Base-by-base conservation (phyloP, 2,329 filamentous ascomycete genomes). In the Lachnellula occidentalis region DNA sequence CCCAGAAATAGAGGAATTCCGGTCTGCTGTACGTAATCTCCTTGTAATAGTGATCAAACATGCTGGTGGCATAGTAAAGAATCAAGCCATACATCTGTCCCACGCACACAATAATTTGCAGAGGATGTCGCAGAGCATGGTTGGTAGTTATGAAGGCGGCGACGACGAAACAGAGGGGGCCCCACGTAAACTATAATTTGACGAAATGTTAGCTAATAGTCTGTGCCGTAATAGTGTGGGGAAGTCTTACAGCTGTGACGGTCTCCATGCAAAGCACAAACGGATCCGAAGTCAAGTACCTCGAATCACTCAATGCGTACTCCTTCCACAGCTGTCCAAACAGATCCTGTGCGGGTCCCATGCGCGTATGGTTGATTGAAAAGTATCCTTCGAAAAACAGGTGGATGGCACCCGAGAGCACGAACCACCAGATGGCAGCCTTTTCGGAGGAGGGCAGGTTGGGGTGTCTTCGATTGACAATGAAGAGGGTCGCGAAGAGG, bases 361-460 rank as follows among this genome's bases (percentile, higher is more conserved):
- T 74, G 55, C 66, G 56, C 50, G 65, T 56, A 43, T 71, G 71
- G 66, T 79, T 74, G 61, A 71, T 66, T 11, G 73, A 71, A 61
- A 77, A 80, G 68, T 80, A 79, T 24, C 78, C 67, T 59, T 63
- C 54, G 45, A 62, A 62, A 54, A 68, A 68, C 24, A 69, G 51
- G 53, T 69, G 67, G 31, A 69, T 67, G 17, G 57, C 54, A 31
- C 67, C 66, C 50, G 66, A 88, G 14, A 92, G 75, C 21, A 86
- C 78, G 69, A 92, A 92, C 89, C 89, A 92, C 71, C 90, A 71
- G 21, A 86, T 80, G 4, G 79, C 80, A 12, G 78, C 62, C 45
- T 82, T 75, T 60, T 90, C 87, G 24, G 68, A 68, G 7, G 63
- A 70, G 34, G 74, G 72, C 50, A 90, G 66, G 9, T 70, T 73